Conservation (phyloP, 768 basidiomycete species). For the Trametes sanguinea region DNA sequence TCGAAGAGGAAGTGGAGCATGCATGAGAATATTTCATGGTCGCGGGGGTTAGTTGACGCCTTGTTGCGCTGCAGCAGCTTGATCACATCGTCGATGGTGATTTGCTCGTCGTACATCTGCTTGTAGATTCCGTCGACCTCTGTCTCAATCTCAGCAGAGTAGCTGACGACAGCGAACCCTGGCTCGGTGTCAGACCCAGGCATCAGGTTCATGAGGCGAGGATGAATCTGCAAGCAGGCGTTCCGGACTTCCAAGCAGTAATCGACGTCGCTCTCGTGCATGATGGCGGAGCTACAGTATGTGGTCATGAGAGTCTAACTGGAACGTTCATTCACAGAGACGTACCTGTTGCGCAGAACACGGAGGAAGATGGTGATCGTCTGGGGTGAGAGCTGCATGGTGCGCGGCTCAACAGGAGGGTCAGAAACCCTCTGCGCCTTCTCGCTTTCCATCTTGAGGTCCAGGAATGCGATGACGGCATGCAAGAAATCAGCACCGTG, state of each 20-base stretch:
- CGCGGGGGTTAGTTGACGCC: constrained; percentile 75
- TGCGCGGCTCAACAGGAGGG: constrained; percentile 72
- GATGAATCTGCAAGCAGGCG: constrained; percentile 90
- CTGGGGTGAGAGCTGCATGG: constrained; percentile 84
- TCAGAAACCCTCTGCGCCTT: constrained; percentile 76
- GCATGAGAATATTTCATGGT: constrained; percentile 98
- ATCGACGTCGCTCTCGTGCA: constrained; percentile 78
- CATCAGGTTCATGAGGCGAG: constrained; percentile 90
- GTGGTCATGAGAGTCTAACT: neutral
- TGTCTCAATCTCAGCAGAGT: constrained; percentile 84
- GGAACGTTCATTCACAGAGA: constrained; percentile 7
- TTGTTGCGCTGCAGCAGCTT: constrained; percentile 84
- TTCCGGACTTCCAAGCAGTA: constrained; percentile 92
- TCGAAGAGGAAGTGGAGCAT: constrained; percentile 99
- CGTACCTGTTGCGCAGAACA: constrained; percentile 81
- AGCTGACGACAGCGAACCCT: constrained; percentile 86
- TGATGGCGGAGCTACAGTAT: constrained; percentile 61
- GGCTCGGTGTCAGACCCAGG: constrained; percentile 89
- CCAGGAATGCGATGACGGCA: constrained; percentile 84
- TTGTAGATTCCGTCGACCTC: constrained; percentile 97
- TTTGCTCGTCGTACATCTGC: constrained; percentile 96
- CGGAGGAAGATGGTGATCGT: constrained; percentile 93
- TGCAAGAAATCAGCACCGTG: constrained; percentile 88
- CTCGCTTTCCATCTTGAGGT: constrained; percentile 92
- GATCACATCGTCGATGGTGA: constrained; percentile 93